phyloP scores from a whole-genome alignment of 331 rosid species.

The Acacia pycnantha region DNA sequence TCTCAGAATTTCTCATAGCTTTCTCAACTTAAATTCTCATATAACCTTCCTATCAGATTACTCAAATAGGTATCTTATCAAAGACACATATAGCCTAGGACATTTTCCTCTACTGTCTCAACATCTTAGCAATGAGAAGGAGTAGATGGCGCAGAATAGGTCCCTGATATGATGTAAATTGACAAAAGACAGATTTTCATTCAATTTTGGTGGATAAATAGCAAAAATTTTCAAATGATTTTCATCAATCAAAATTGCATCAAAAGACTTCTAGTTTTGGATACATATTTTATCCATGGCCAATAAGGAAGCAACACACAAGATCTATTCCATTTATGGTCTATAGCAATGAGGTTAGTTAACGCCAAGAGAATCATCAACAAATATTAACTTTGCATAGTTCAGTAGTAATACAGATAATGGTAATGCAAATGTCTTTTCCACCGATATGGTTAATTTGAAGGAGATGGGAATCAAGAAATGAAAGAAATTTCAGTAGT shows the following conservation, averaged over 20 bases:
- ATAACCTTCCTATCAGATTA: no score
- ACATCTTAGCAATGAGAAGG: conserved; percentile 8
- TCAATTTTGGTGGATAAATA: conserved; percentile 27
- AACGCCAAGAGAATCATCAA: background rate
- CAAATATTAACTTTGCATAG: background rate
- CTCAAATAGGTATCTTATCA: no score
- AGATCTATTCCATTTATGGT: background rate
- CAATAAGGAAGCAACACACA: background rate
- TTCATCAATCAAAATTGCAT: background rate
- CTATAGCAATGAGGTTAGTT: background rate
- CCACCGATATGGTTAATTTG: background rate
- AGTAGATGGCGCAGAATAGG: background rate
- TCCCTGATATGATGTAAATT: conserved; percentile 24
- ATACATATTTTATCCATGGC: background rate
- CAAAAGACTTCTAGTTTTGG: background rate
- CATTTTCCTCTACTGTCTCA: conserved; percentile 24
- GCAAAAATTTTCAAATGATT: background rate
- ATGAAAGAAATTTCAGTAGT: no score
- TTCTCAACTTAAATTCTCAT: no score
- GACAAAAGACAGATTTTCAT: conserved; percentile 2
- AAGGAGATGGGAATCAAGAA: no score
- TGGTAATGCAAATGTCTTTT: background rate
- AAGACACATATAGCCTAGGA: conserved; percentile 20
- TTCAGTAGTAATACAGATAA: background rate
- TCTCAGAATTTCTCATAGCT: no score